Conservation (phyloP, 2,329 filamentous ascomycete genomes). For the Aspergillus persii region DNA sequence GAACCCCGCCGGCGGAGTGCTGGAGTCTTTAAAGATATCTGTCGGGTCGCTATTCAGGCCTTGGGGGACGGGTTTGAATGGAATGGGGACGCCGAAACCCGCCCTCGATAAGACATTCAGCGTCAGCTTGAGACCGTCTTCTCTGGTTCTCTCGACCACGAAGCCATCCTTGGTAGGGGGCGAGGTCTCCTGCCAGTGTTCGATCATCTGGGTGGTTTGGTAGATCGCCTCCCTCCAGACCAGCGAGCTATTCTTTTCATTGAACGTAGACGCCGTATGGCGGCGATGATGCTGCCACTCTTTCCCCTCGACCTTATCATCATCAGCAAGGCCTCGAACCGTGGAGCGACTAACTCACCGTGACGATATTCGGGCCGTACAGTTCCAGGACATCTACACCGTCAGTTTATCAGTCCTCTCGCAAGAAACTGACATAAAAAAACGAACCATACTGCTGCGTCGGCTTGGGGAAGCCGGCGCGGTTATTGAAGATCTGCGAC, state of each 20-base stretch:
- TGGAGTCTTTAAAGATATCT: conserved; percentile 21
- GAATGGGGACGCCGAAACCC: conserved; percentile 32
- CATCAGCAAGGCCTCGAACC: neutral
- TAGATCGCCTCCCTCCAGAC: conserved; percentile 40
- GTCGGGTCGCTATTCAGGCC: conserved; percentile 16
- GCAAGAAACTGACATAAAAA: neutral
- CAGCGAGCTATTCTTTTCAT: conserved; percentile 40
- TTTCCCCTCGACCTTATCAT: conserved; percentile 26
- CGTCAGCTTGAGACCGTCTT: conserved; percentile 35
- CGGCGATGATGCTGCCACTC: conserved; percentile 46
- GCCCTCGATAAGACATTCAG: conserved; percentile 38
- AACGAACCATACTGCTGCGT: conserved; percentile 15
- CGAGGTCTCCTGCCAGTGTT: conserved; percentile 15
- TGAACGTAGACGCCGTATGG: conserved; percentile 44
- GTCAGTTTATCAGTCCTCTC: neutral
- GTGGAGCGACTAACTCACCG: conserved; percentile 14
- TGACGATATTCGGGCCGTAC: conserved; percentile 35
- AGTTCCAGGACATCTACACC: conserved; percentile 22
- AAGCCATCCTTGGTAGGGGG: neutral
- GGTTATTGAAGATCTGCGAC: conserved; percentile 13
- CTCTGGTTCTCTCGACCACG: conserved; percentile 19
- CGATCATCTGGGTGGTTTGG: conserved; percentile 33
- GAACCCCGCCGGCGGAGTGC: conserved; percentile 18
- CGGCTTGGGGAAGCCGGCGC: conserved; percentile 17
- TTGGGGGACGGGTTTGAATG: conserved; percentile 15